Evolutionary conservation across 192 early-diverging fungal genomes (phyloP).

Genomic region (Coemansia sp.): DNA sequence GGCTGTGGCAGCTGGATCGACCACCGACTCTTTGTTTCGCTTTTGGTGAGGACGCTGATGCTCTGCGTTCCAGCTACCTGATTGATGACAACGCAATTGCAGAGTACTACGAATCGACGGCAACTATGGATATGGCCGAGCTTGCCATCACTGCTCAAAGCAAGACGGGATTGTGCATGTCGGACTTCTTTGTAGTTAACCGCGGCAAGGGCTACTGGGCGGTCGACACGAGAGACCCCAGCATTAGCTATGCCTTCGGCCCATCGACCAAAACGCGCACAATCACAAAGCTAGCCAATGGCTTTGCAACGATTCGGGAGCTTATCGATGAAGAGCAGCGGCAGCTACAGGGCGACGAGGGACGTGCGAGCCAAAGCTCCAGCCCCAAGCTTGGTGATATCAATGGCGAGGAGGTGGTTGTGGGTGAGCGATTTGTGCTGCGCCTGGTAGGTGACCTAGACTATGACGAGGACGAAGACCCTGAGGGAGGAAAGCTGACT

Average conservation of each 20-base stretch:
- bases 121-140: background rate
- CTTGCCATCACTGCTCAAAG: background rate
- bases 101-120: background rate
- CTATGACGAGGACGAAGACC: background rate
- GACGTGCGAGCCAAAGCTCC: background rate
- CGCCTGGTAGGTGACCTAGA: background rate
- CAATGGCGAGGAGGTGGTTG: background rate
- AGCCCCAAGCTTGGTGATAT: background rate
- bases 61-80: background rate
- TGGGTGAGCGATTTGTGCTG: background rate
- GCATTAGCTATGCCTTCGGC: background rate
- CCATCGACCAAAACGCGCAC: background rate
- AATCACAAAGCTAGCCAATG: background rate
- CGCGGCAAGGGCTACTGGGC: slow-evolving; percentile 1
- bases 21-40: background rate
- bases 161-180: background rate
- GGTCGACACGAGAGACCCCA: background rate
- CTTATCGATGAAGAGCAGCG: background rate
- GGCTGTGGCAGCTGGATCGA: background rate
- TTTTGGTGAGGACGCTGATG: background rate
- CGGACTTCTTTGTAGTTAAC: background rate
- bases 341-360: background rate
- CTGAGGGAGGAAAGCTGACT: background rate
- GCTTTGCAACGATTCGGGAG: background rate
- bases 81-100: background rate